phyloP scores from a whole-genome alignment of 768 basidiomycete species.

The Rhodosporidiobolus odoratus region DNA sequence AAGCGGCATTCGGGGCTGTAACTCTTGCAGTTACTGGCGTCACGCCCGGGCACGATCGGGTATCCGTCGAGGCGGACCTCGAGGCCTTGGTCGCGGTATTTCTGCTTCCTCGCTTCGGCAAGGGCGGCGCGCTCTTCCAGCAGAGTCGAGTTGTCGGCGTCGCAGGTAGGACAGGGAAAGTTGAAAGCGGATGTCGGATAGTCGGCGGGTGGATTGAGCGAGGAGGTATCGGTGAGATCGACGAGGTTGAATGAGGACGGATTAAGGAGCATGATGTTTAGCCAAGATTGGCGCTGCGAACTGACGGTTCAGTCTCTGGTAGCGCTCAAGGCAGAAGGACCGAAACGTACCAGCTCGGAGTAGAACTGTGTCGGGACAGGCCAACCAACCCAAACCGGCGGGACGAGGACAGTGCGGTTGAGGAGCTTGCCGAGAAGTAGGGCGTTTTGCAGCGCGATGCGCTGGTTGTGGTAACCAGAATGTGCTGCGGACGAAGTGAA shows the following conservation, averaged over 20 bases:
- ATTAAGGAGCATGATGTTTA: conserved; percentile 17
- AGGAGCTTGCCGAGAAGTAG: conserved; percentile 61
- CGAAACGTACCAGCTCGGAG: conserved; percentile 49
- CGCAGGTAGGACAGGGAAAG: conserved; percentile 16
- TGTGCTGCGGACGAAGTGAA: conserved; percentile 50
- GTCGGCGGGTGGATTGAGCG: conserved; percentile 5
- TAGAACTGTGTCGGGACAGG: conserved; percentile 58
- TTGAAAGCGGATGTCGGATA: background rate
- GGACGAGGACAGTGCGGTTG: conserved; percentile 62
- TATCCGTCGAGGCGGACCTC: conserved; percentile 28
- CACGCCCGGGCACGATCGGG: conserved; percentile 25
- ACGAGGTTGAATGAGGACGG: conserved; percentile 27
- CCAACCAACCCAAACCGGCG: conserved; percentile 66
- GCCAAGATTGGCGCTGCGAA: conserved; percentile 31
- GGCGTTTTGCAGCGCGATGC: conserved; percentile 75
- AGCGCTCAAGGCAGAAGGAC: accelerated
- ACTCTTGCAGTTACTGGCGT: conserved; percentile 32
- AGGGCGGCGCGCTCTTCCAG: background rate
- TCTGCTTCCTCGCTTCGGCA: background rate
- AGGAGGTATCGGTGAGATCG: background rate
- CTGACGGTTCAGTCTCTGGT: background rate
- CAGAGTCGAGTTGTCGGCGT: conserved; percentile 8
- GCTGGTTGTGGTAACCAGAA: conserved; percentile 77
- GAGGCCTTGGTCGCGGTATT: conserved; percentile 11
- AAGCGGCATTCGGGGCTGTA: conserved; percentile 55